Conservation (phyloP, 352 stramenopile species). For the Globisporangium middletonii region DNA sequence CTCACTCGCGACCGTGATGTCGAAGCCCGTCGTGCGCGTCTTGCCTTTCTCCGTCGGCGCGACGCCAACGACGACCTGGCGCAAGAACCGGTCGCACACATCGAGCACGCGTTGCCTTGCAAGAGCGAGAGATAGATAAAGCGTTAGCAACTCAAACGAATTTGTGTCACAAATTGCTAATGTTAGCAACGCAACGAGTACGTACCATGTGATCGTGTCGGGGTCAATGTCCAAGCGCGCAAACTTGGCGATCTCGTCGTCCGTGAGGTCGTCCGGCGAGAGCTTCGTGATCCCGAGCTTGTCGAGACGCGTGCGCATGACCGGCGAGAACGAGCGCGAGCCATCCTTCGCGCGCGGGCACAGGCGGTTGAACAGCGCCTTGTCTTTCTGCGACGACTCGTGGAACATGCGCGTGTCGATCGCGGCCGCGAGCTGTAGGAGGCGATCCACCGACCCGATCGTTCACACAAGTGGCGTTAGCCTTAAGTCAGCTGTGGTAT, state of each 20-base stretch:
- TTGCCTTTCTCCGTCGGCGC: conserved; percentile 90
- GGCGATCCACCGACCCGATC: not conserved
- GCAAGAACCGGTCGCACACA: conserved; percentile 96
- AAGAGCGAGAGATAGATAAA: not conserved
- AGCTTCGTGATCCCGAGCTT: conserved; percentile 94
- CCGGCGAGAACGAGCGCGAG: conserved; percentile 75
- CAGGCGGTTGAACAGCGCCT: conserved; percentile 80
- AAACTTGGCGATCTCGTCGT: conserved; percentile 92
- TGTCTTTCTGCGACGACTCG: conserved; percentile 84
- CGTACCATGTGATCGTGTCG: conserved; percentile 79
- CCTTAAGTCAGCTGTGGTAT: not conserved
- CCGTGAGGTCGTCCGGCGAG: conserved; percentile 90
- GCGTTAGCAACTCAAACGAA: not conserved
- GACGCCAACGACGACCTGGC: conserved; percentile 87
- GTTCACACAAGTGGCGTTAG: too few species aligned
- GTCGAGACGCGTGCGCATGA: conserved; percentile 92
- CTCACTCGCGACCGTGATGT: conserved; percentile 95
- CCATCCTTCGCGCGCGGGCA: conserved; percentile 84
- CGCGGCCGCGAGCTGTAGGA: conserved; percentile 85
- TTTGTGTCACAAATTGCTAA: not conserved
- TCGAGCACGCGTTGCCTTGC: conserved; percentile 93
- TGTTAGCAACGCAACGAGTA: not conserved
- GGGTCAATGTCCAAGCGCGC: conserved; percentile 95
- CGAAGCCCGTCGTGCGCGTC: conserved; percentile 61
- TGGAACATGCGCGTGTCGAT: conserved; percentile 99